Evolutionary conservation across 2,329 filamentous ascomycete genomes (phyloP).

Genomic region (Alternaria incomplexa): DNA sequence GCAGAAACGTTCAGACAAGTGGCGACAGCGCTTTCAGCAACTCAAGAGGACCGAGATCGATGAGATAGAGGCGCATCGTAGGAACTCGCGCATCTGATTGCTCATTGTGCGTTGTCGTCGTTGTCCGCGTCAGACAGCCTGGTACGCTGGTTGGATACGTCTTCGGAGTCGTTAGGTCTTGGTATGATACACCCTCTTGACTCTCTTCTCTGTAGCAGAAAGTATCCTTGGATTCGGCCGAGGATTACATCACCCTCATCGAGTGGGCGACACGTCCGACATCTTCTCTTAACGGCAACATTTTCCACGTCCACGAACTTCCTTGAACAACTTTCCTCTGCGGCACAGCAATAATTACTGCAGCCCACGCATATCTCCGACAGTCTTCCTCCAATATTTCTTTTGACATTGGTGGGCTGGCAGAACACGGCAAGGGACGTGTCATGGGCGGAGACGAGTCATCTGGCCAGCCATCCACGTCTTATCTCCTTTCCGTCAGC

Average conservation of each 20-base stretch:
- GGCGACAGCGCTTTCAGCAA: constrained; percentile 44
- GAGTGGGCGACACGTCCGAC: neutral
- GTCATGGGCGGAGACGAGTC: neutral
- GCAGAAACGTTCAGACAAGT: constrained; percentile 42
- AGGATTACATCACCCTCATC: neutral
- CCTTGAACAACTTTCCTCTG: neutral
- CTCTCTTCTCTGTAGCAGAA: neutral
- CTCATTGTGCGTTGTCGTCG: neutral
- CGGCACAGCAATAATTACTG: neutral
- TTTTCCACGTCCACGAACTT: neutral
- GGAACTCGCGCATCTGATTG: constrained; percentile 13
- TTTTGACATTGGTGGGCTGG: constrained; percentile 1
- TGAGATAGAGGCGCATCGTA: constrained; percentile 34
- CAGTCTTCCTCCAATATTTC: constrained; percentile 4
- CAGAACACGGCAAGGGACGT: neutral
- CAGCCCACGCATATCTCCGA: neutral
- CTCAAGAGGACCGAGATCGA: constrained; percentile 40
- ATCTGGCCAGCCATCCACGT: neutral
- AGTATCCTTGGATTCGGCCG: neutral
- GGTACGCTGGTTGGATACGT: neutral
- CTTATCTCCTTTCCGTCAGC: neutral
- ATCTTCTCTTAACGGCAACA: neutral
- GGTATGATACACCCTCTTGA: neutral
- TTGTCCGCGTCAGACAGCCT: neutral
- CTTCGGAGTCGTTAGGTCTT: neutral